Base-by-base conservation (phyloP, 2,329 filamentous ascomycete genomes). In the Hymenotorrendiella dingleyae region DNA sequence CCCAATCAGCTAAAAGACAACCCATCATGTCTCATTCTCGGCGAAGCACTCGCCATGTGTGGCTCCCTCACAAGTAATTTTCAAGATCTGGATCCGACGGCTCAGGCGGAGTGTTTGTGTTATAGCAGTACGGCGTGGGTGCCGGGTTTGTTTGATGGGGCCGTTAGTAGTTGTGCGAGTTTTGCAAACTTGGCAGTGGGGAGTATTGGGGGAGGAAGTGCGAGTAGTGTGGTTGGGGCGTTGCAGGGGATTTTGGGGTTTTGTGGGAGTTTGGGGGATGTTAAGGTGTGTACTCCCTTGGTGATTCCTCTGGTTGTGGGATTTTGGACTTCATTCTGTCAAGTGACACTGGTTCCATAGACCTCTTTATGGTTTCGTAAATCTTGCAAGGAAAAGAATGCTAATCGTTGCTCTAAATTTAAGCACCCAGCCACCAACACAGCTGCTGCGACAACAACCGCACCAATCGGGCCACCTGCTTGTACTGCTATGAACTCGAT, bases 31-130 rank as follows among this genome's bases (percentile, higher is more conserved):
- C 14, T 36, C 9, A 17, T 53, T 1, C 30, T 55, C 4, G 50
- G 54, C 6, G 39, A 48, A 39, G 48, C 52, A 4, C 49, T 58
- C 10, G 45, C 40, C 3, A 51, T 50, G 22, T 58, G 56, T 49
- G 41, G 38, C 14, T 51, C 44, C 6, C 42, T 56, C 10, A 55
- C 45, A 3, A 47, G 49, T 6, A 42, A 42, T 10, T 58, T 58
- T 41, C 49, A 50, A 21, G 38, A 41, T 2, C 44, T 58, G 0
- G 40, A 40, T 8, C 48, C 52, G 6, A 37, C 52, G 8, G 32
- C 40, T 12, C 56, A 58, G 43, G 56, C 56, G 12, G 38, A 46
- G 22, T 58, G 56, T 44, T 51, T 58, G n/a, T 59, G 56, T 34
- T 59, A 59, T 34, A 53, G 50, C 2, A 46, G 44, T 6, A 50